A percentile compares a stretch with the other conserved stretches of the same genome.
phyloP scores from a whole-genome alignment of 192 early-diverging fungal genomes.

The Coemansia interrupta region DNA sequence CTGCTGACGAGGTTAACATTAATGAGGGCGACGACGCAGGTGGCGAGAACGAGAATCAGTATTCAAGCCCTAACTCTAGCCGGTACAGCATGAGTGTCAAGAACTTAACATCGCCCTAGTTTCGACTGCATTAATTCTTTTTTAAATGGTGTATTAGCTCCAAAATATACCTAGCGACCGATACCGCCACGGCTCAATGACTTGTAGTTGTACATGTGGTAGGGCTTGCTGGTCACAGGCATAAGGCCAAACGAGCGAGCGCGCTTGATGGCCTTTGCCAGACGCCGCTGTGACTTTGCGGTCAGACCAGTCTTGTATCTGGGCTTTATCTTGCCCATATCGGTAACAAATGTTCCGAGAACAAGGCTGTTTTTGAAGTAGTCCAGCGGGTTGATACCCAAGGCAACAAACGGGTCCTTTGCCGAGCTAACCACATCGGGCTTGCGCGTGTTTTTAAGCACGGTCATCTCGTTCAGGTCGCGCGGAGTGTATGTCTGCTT shows the following conservation, averaged over 20 bases:
- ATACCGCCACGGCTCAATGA: constrained; percentile 13
- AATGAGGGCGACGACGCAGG: background rate
- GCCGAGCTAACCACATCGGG: background rate
- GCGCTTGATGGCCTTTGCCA: constrained; percentile 62
- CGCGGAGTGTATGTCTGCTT: constrained; percentile 29
- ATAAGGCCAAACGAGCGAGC: constrained; percentile 58
- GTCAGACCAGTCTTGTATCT: constrained; percentile 59
- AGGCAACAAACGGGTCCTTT: constrained; percentile 35
- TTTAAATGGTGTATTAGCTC: background rate
- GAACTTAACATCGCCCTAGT: constrained; percentile 41
- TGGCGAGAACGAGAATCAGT: constrained; percentile 7
- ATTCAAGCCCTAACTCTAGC: constrained; percentile 19
- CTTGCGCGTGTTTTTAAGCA: background rate
- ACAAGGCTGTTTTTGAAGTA: constrained; percentile 56
- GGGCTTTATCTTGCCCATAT: constrained; percentile 62
- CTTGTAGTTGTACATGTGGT: constrained; percentile 20
- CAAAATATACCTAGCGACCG: background rate
- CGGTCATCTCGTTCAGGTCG: constrained; percentile 27
- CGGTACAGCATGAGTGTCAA: constrained; percentile 49
- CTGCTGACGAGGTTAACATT: too few relatives aligned
- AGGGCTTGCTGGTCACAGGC: constrained; percentile 43
- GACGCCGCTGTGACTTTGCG: constrained; percentile 58
- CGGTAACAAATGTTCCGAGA: constrained; percentile 58
- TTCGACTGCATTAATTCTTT: background rate
- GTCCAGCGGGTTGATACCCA: constrained; percentile 41